Conservation (phyloP, 129 eudicot genomes). For the Flaveria bidentis region DNA sequence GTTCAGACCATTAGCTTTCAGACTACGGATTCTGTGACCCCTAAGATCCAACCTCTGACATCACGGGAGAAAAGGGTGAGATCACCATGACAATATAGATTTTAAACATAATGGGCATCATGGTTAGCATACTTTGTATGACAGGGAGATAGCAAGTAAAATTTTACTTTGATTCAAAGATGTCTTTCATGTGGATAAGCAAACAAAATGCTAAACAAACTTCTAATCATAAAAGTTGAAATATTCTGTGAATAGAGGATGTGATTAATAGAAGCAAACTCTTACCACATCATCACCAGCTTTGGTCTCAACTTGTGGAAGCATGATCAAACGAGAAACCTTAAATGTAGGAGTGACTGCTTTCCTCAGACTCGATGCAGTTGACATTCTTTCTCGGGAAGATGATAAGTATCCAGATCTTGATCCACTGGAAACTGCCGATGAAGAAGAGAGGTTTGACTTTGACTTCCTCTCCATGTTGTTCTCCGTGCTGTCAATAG, state of each 20-base stretch:
- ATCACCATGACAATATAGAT: neutral
- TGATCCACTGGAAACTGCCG: constrained; percentile 58
- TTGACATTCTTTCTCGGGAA: constrained; percentile 59
- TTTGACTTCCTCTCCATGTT: constrained; percentile 45
- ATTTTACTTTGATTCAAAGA: neutral
- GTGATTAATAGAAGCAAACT: constrained; percentile 8
- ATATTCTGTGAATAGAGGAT: neutral
- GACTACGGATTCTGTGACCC: constrained; percentile 87
- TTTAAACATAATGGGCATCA: constrained; percentile 12
- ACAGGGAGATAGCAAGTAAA: constrained; percentile 4
- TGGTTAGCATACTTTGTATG: neutral
- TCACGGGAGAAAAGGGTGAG: neutral
- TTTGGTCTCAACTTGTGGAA: constrained; percentile 91
- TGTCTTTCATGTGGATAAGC: neutral
- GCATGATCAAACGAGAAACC: constrained; percentile 83
- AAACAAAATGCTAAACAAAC: neutral
- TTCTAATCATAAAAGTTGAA: neutral
- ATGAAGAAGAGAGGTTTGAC: constrained; percentile 55
- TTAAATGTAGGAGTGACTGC: constrained; percentile 58
- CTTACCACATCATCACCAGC: constrained; percentile 95
- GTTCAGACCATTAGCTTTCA: constrained; percentile 65
- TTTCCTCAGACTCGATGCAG: constrained; percentile 60
- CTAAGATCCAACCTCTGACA: constrained; percentile 93
- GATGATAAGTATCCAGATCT: constrained; percentile 50
- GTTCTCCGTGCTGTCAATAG: constrained; percentile 69